Percentiles rank a stretch among this genome's conserved stretches.
Evolutionary conservation across 371 early-diverging fungal species (phyloP).

Genomic region (Parasitella parasitica): DNA sequence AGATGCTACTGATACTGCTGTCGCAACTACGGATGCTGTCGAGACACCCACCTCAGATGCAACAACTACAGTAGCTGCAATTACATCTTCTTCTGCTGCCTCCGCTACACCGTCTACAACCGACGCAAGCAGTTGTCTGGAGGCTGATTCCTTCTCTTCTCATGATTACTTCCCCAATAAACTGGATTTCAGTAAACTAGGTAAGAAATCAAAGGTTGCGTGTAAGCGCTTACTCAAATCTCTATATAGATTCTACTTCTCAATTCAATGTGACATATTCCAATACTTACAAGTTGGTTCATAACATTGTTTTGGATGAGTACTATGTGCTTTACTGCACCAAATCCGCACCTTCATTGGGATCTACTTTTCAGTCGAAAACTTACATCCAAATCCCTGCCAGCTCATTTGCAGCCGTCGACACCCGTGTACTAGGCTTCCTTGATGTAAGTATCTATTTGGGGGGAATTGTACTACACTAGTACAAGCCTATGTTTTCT

Average conservation of each 20-base stretch:
- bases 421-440: constrained; percentile 29
- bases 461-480: background rate
- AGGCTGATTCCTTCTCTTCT: constrained; percentile 17
- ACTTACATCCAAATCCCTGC: constrained; percentile 33
- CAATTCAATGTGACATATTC: constrained; percentile 26
- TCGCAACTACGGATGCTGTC: background rate
- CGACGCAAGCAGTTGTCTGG: constrained; percentile 12
- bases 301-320: constrained; percentile 24
- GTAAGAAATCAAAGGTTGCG: background rate
- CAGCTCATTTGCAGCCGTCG: constrained; percentile 27
- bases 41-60: background rate
- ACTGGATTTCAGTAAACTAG: constrained; percentile 10
- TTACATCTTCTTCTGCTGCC: background rate
- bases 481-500: background rate
- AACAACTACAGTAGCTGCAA: background rate
- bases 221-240: background rate
- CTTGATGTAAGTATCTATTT: constrained; percentile 26
- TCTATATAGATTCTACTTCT: constrained; percentile 1
- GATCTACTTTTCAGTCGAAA: constrained; percentile 25
- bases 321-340: constrained; percentile 36
- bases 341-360: constrained; percentile 14
- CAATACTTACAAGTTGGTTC: constrained; percentile 29
- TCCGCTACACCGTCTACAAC: background rate
- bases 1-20: background rate
- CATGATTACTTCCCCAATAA: constrained; percentile 22